A percentile compares a stretch with the other conserved stretches of the same genome.
phyloP scores from a whole-genome alignment of 2,329 filamentous ascomycete genomes.

The Sporothrix brunneoviolacea region DNA sequence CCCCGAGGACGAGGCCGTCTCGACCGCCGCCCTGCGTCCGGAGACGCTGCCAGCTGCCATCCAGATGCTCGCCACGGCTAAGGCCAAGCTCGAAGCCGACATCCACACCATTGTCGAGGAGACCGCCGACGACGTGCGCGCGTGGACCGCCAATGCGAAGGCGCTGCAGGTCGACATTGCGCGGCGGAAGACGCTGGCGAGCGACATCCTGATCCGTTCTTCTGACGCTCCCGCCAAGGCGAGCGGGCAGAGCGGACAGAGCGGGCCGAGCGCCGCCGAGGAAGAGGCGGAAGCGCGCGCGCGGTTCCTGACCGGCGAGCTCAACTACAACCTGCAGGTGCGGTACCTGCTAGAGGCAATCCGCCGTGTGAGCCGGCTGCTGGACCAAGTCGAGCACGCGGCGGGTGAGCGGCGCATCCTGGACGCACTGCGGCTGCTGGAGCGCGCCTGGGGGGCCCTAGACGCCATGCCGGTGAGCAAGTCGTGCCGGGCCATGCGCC shows the following conservation, averaged over 20 bases:
- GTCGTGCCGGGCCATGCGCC: slow-evolving; percentile 53
- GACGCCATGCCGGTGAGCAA: slow-evolving; percentile 54
- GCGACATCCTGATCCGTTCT: slow-evolving; percentile 72
- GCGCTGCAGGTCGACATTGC: slow-evolving; percentile 80
- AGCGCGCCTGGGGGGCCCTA: slow-evolving; percentile 54
- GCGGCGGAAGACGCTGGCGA: slow-evolving; percentile 69
- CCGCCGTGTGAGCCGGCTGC: slow-evolving; percentile 51
- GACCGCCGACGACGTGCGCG: slow-evolving; percentile 70
- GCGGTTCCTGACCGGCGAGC: slow-evolving; percentile 51
- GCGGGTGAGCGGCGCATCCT: slow-evolving; percentile 48
- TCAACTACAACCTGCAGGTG: slow-evolving; percentile 53
- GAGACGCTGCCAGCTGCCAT: slow-evolving; percentile 35
- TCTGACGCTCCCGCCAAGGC: slow-evolving; percentile 47
- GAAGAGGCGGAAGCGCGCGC: slow-evolving; percentile 48
- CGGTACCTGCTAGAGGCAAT: slow-evolving; percentile 44
- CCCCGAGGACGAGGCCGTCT: slow-evolving; percentile 39
- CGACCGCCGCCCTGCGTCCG: slow-evolving; percentile 29
- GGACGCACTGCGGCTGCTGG: slow-evolving; percentile 50
- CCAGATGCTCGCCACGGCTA: slow-evolving; percentile 35
- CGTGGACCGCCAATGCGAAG: slow-evolving; percentile 81
- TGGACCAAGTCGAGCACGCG: slow-evolving; percentile 54
- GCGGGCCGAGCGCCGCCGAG: slow-evolving; percentile 36
- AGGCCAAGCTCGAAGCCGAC: slow-evolving; percentile 47
- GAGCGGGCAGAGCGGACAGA: slow-evolving; percentile 37
- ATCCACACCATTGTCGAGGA: slow-evolving; percentile 71